phyloP scores from a whole-genome alignment of 2,329 filamentous ascomycete genomes.

The Colletotrichum nymphaeae region DNA sequence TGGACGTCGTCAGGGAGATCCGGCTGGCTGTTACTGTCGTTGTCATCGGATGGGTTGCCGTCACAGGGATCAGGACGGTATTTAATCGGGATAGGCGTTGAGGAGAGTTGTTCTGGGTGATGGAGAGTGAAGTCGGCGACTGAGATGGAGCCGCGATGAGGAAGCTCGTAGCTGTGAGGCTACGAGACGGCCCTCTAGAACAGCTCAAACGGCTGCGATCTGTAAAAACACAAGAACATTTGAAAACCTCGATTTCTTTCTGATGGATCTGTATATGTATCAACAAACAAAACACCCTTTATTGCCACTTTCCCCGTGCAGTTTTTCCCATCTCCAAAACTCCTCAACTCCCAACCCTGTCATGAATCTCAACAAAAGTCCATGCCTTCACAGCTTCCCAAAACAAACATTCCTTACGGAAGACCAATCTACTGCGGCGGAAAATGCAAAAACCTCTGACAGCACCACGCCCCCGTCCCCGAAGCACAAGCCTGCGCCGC shows the following conservation, averaged over 20 bases:
- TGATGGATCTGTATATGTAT: neutral
- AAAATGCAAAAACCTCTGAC: neutral
- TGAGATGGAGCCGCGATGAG: neutral
- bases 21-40: conserved; percentile 22
- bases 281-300: neutral
- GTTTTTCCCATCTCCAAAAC: neutral
- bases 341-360: no score
- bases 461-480: neutral
- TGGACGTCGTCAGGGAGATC: conserved; percentile 16
- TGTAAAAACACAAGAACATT: no score
- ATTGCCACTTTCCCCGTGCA: neutral
- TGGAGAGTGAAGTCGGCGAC: neutral
- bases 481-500: neutral
- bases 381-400: no score
- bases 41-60: conserved; percentile 31
- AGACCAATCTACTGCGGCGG: neutral
- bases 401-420: no score
- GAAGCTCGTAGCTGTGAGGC: neutral
- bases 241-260: no score
- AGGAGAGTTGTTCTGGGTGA: neutral
- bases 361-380: neutral
- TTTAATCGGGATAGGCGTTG: neutral
- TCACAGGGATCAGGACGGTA: conserved; percentile 19
- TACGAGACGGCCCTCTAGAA: neutral
- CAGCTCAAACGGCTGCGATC: neutral